A percentile compares a stretch with the other conserved stretches of the same genome.
phyloP scores from a whole-genome alignment of 805 yeast genomes.

The Wickerhamiella spandovensis region DNA sequence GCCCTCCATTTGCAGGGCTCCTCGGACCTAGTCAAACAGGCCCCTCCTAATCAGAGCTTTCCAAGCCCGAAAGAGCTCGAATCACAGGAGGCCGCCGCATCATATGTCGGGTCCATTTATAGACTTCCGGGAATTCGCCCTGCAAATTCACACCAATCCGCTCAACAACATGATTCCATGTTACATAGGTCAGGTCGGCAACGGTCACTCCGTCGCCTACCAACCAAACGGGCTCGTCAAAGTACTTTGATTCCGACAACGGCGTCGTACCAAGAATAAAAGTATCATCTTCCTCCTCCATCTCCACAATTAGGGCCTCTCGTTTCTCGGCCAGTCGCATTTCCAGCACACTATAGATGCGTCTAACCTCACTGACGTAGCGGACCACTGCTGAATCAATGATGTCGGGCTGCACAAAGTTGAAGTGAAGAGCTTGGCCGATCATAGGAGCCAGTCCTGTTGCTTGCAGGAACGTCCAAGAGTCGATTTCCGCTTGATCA shows the following conservation, averaged over 20 bases:
- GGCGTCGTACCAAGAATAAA: conserved; percentile 85
- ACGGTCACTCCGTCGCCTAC: conserved; percentile 72
- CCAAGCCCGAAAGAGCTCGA: conserved; percentile 41
- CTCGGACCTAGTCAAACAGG: too few relatives aligned
- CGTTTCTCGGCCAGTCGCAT: conserved; percentile 90
- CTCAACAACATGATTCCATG: conserved; percentile 95
- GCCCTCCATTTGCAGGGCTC: too few relatives aligned
- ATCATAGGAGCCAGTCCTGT: conserved; percentile 98
- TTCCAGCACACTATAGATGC: conserved; percentile 88
- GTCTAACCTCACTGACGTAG: conserved; percentile 80
- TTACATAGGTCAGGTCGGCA: conserved; percentile 86
- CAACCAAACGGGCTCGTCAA: conserved; percentile 90
- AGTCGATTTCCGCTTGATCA: conserved; percentile 71
- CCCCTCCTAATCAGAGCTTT: not conserved
- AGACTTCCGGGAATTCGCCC: conserved; percentile 85
- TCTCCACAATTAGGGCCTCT: conserved; percentile 78
- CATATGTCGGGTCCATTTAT: conserved; percentile 91
- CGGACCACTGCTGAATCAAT: conserved; percentile 84
- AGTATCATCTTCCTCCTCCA: conserved; percentile 80
- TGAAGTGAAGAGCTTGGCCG: conserved; percentile 90
- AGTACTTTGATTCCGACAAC: conserved; percentile 67
- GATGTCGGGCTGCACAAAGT: conserved; percentile 59
- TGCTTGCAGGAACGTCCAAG: conserved; percentile 91
- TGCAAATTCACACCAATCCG: conserved; percentile 80
- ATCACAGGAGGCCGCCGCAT: conserved; percentile 89